phyloP scores from a whole-genome alignment of 176 grass and related monocot genomes.

The Cenchrus purpureus region DNA sequence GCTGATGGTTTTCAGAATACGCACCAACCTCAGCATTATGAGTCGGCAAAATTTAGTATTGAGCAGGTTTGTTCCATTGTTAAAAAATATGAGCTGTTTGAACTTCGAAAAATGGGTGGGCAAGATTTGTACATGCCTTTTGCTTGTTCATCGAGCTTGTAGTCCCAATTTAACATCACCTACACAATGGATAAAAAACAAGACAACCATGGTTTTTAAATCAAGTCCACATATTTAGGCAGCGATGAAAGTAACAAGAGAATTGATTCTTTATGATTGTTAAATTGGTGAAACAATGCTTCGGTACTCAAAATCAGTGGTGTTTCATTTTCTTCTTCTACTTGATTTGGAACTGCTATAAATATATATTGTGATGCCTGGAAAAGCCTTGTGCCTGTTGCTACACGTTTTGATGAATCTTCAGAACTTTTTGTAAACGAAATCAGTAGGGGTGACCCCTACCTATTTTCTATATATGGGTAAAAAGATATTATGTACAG shows the following conservation, averaged over 20 bases:
- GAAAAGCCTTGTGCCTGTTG: background rate
- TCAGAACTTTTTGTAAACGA: background rate
- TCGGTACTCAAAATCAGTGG: background rate
- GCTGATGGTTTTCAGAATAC: conserved; percentile 95
- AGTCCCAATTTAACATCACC: background rate
- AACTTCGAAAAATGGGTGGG: conserved; percentile 1
- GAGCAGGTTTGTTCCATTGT: conserved; percentile 77
- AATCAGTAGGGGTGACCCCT: too few relatives aligned
- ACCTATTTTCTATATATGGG: too few relatives aligned
- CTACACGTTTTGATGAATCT: background rate
- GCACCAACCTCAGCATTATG: conserved; percentile 75
- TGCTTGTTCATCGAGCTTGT: background rate
- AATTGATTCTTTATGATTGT: background rate
- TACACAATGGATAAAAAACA: background rate
- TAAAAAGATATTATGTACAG: too few relatives aligned
- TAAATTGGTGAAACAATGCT: background rate
- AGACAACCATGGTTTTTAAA: background rate
- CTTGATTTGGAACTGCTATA: background rate
- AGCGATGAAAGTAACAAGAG: background rate
- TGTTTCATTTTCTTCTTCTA: background rate
- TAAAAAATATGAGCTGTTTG: conserved; percentile 13
- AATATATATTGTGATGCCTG: background rate
- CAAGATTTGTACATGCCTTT: background rate
- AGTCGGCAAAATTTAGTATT: conserved; percentile 83
- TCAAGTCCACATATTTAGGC: background rate